Base-by-base conservation (phyloP, 768 basidiomycete genomes). In the Podaxis sp. region DNA sequence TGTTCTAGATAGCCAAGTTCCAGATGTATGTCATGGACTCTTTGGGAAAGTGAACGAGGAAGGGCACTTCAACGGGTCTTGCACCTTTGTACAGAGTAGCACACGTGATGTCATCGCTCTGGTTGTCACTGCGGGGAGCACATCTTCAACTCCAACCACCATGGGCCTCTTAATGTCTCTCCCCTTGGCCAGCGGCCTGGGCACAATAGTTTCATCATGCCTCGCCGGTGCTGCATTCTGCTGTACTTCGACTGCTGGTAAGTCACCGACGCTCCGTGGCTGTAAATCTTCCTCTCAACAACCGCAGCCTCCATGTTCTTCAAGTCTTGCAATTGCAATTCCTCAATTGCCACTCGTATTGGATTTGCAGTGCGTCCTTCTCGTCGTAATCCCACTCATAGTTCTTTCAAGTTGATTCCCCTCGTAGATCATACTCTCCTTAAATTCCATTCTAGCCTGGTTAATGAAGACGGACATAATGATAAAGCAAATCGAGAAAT, bases 321-420 rank as follows among this genome's bases (percentile, higher is more conserved):
- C 84, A 98, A 97, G 80, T 94, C 92, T 36, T 99, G 96, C 76
- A 98, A 98, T 73, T 99, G 97, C 78, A 98, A 98, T 73, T 96
- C 94, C 8, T 96, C 94, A 0, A 98, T 99, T 68, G 97, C 97
- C 0, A 98, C 96, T 49, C 89, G 96, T 70, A 89, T 98, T 61
- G 96, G 96, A 37, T 73, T 55, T 57, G 54, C 36, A 9, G 24
- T 19, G 36, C 2, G 19, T 25, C 40, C 43, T 17, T 17, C 40
- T 22, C 38, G 33, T 15, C 46, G 56, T 9, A 38, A 11, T 27
- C 1, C 36, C 7, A 22, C 11, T n/a, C 11, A 29, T 46, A 19
- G 6, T 24, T 8, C 12, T 38, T 4, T 12, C 25, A 29, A 8
- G 13, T 2, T 19, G 22, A n/a, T n/a, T 4, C 15, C 17, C 47